Base-by-base conservation (phyloP, 2,329 filamentous ascomycete genomes). In the Ophiostoma montium region DNA sequence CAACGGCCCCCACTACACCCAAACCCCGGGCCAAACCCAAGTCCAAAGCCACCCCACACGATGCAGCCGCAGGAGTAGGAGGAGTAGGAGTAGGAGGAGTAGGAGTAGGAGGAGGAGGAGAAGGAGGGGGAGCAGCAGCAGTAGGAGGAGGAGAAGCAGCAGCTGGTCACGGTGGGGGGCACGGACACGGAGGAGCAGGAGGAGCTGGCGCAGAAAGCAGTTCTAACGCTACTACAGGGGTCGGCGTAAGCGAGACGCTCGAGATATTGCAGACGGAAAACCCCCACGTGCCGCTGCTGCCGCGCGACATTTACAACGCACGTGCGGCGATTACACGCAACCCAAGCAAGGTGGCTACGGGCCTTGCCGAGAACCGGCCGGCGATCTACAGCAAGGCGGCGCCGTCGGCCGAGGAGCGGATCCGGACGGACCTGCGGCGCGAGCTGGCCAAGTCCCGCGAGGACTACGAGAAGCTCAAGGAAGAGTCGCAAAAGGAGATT, bases 361-460 rank as follows among this genome's bases (percentile, higher is more conserved):
- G 71, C 2, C 65, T 80, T 46, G 76, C 76, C 6, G 78, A 82
- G 56, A 70, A 79, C 53, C 68, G 75, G 35, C 75, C 78, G 18
- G 74, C 77, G 30, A 82, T 82, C 51, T 82, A 82, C 58, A 82
- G 76, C 64, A 82, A 82, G 61, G 76, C 78, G 5, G 70, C 75
- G 27, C 72, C 76, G 46, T 77, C 76, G 3, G 69, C 78, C 3
- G 78, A 82, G 57, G 78, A 82, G 57, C 74, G 76, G 23, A 78
- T 82, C 50, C 69, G 76, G 19, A 71, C 77, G 2, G 78, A 82
- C 52, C 65, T 82, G 8, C 67, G 78, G 39, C 71, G 72, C 41
- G 76, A 82, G 58, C 68, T 82, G 6, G 71, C 73, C 32, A 77
- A 76, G 56, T 67, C 71, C 5, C 70, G 70, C 50, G 75, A 78